Percentiles rank a stretch among this genome's conserved stretches.
Evolutionary conservation across 805 yeast species (phyloP).

Genomic region (Wilhelminamyces savonicus): DNA sequence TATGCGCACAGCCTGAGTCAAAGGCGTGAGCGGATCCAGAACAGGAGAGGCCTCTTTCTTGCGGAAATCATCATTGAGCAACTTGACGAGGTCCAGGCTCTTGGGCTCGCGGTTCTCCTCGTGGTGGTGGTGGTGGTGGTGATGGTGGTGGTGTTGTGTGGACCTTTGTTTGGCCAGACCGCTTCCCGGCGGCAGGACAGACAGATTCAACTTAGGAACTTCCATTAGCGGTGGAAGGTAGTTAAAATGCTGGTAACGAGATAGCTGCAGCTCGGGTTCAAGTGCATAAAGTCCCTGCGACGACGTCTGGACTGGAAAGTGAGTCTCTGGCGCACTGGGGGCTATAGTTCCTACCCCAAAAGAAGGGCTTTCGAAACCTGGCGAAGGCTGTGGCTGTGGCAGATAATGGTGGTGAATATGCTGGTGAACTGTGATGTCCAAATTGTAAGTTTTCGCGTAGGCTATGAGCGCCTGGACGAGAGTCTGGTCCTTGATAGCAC

Average conservation of each 20-base stretch:
- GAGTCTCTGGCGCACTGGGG: too few species aligned
- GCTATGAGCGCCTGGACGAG: conserved; percentile 52
- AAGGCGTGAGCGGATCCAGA: conserved; percentile 26
- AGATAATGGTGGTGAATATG: conserved; percentile 78
- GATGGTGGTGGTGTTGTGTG: conserved; percentile 23
- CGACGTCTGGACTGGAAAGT: too few species aligned
- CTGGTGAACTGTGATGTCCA: conserved; percentile 72
- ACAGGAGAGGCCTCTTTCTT: conserved; percentile 5
- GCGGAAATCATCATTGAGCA: conserved; percentile 26
- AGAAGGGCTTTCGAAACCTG: too few species aligned
- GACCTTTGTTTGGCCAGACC: conserved; percentile 8
- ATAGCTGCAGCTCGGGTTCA: conserved; percentile 10
- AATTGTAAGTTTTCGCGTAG: conserved; percentile 50
- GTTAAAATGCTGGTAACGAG: conserved; percentile 56
- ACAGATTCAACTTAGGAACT: conserved; percentile 63
- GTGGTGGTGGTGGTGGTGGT: conserved; percentile 21
- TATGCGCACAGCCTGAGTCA: conserved; percentile 35
- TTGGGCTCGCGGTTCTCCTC: conserved; percentile 1
- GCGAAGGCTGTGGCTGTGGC: conserved; percentile 15
- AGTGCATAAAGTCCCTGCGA: too few species aligned
- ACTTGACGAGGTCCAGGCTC: conserved; percentile 29
- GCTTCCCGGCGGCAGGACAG: conserved; percentile 38
- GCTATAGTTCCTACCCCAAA: too few species aligned
- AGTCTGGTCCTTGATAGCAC: conserved; percentile 47
- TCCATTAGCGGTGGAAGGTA: conserved; percentile 66